Evolutionary conservation across 2,329 filamentous ascomycete species (phyloP).

Genomic region (Zymoseptoria pseudotritici): DNA sequence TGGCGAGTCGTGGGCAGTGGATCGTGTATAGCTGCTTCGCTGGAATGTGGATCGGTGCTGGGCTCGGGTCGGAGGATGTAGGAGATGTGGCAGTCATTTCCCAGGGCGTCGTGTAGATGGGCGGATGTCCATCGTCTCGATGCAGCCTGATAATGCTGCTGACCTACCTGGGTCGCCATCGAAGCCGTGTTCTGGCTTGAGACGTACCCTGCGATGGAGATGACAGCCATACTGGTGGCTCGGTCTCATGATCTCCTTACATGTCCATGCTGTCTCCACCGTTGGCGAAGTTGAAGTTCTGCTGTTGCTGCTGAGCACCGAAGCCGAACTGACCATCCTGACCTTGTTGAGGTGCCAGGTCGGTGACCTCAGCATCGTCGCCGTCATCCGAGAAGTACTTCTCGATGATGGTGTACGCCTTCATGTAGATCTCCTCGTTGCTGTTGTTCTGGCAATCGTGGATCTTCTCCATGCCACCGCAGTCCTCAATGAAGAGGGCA

Average conservation of each 20-base stretch:
- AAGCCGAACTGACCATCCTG: conserved; percentile 76
- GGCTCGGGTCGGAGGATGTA: background rate
- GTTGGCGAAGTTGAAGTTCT: conserved; percentile 91
- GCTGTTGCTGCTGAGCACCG: conserved; percentile 62
- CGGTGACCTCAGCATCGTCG: conserved; percentile 73
- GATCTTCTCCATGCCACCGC: conserved; percentile 99
- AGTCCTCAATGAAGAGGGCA: conserved; percentile 96
- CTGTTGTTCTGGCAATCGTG: conserved; percentile 99
- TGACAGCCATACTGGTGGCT: background rate
- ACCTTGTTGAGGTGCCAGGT: conserved; percentile 63
- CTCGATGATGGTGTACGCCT: conserved; percentile 99
- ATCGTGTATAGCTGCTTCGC: background rate
- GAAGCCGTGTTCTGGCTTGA: background rate
- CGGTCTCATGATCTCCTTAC: conserved; percentile 18
- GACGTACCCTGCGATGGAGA: background rate
- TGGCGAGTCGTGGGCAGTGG: background rate
- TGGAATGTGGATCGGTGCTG: background rate
- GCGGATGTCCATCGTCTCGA: background rate
- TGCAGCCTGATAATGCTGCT: background rate
- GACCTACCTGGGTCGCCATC: background rate
- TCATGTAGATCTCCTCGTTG: conserved; percentile 99
- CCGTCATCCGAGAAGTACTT: conserved; percentile 99
- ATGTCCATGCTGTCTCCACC: conserved; percentile 66
- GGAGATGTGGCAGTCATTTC: background rate
- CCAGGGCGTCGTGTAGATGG: background rate